These are phyloP conservation scores for Biscogniauxia mediterranea DNA, from an alignment of 2,329 filamentous ascomycete genomes.

Conservation along the genomic window DNA sequence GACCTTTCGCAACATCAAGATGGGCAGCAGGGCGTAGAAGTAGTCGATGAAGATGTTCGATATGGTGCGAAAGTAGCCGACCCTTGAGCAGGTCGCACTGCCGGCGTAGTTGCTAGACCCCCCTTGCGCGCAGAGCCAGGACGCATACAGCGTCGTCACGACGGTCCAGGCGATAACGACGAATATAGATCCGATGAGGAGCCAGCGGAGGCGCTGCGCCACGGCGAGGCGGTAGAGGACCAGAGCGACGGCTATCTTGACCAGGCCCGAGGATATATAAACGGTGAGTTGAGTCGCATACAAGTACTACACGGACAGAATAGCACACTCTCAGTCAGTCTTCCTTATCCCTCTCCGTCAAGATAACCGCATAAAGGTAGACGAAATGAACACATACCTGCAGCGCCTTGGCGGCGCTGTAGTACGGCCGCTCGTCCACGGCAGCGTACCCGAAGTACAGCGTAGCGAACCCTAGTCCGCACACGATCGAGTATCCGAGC, in stretches of 20 bases:
- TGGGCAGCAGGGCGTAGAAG: conserved; percentile 33
- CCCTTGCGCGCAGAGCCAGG: conserved; percentile 28
- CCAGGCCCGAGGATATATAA: conserved; percentile 33
- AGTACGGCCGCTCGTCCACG: conserved; percentile 24
- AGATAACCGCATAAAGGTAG: neutral
- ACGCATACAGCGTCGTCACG: conserved; percentile 32
- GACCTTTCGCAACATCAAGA: conserved; percentile 30
- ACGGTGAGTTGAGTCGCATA: conserved; percentile 31
- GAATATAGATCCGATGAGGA: conserved; percentile 27
- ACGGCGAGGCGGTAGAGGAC: conserved; percentile 32
- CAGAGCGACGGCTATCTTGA: conserved; percentile 34
- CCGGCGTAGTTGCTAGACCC: conserved; percentile 32
- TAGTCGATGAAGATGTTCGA: conserved; percentile 37
- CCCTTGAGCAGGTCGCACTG: conserved; percentile 25
- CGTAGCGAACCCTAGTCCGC: conserved; percentile 29
- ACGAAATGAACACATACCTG: conserved; percentile 12
- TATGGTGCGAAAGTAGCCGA: conserved; percentile 34
- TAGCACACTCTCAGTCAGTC: conserved; percentile 6
- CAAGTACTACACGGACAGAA: conserved; percentile 23
- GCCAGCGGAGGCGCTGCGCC: conserved; percentile 21
- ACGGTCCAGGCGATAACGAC: conserved; percentile 31
- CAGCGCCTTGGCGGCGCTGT: conserved; percentile 17
- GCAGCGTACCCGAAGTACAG: conserved; percentile 33
- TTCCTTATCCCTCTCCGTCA: neutral
- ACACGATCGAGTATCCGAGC: conserved; percentile 28